Conservation (phyloP, 441 rosid species). For the Isatis lusitanica region DNA sequence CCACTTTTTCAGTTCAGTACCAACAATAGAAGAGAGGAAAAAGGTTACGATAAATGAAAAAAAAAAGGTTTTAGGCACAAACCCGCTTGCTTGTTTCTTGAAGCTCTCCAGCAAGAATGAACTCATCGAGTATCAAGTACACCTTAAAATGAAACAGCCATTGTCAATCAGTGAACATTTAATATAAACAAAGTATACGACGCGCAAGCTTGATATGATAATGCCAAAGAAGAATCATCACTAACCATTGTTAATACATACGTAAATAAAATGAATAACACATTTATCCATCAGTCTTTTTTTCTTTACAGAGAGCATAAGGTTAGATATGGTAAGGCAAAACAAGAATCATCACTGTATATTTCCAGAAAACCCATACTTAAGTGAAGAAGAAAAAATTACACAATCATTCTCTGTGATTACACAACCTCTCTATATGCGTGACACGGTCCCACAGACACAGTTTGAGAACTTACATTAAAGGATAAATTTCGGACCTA, state of each 20-base stretch:
- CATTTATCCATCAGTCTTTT: background rate
- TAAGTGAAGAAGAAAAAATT: background rate
- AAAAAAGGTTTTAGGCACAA: background rate
- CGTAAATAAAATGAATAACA: background rate
- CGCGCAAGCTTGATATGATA: background rate
- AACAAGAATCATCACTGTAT: background rate
- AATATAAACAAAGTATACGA: background rate
- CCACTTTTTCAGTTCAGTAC: background rate
- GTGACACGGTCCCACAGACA: background rate
- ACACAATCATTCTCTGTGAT: background rate
- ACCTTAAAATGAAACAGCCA: constrained; percentile 55
- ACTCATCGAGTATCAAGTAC: constrained; percentile 91
- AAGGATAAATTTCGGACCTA: background rate
- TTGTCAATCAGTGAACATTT: background rate
- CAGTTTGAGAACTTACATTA: background rate
- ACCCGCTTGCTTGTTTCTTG: constrained; percentile 99
- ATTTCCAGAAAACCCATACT: background rate
- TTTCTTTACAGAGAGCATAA: background rate
- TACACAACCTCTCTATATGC: background rate
- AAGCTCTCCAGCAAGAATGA: constrained; percentile 98
- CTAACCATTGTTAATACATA: background rate
- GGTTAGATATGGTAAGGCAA: background rate
- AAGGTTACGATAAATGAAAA: background rate
- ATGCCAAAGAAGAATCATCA: background rate
- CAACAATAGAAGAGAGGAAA: background rate